These are phyloP conservation scores for Penicillium canescens DNA, from an alignment of 495 filamentous ascomycete genomes.

Conservation along the genomic window DNA sequence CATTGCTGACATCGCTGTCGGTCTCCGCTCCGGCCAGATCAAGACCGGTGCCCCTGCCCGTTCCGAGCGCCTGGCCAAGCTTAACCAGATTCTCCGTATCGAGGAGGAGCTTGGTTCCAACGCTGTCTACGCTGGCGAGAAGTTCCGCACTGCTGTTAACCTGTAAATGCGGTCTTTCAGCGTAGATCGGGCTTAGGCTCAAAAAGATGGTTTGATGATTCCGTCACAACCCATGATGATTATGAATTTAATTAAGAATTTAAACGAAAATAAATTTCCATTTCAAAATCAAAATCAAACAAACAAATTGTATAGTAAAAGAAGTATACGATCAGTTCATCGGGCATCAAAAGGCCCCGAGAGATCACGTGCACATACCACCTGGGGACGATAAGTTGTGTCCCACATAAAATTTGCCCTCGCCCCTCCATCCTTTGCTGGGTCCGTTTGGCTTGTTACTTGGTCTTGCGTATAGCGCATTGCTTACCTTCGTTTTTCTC, in stretches of 20 bases:
- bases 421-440: slow-evolving; percentile 28
- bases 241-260: slow-evolving; percentile 36
- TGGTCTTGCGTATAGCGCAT: slow-evolving; percentile 19
- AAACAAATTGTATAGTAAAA: background rate
- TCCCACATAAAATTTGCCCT: slow-evolving; percentile 38
- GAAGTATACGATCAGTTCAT: slow-evolving; percentile 10
- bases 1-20: slow-evolving; percentile 96
- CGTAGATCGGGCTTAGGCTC: slow-evolving; percentile 4
- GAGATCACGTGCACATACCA: slow-evolving; percentile 26
- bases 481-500: slow-evolving; percentile 8
- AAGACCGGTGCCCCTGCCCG: slow-evolving; percentile 97
- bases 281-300: background rate
- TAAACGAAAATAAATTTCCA: slow-evolving; percentile 24
- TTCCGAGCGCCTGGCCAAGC: slow-evolving; percentile 97
- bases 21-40: slow-evolving; percentile 95
- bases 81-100: slow-evolving; percentile 99
- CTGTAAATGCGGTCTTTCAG: slow-evolving; percentile 58
- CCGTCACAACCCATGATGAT: slow-evolving; percentile 26
- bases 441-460: slow-evolving; percentile 20
- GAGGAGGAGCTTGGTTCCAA: slow-evolving; percentile 97
- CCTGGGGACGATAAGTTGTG: slow-evolving; percentile 22
- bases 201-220: slow-evolving; percentile 22
- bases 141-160: slow-evolving; percentile 88
- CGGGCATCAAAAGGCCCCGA: slow-evolving; percentile 22
- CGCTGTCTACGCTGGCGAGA: slow-evolving; percentile 85